Evolutionary conservation across 208 protist species (phyloP).

Genomic region (Balamuthia mandrillaris): DNA sequence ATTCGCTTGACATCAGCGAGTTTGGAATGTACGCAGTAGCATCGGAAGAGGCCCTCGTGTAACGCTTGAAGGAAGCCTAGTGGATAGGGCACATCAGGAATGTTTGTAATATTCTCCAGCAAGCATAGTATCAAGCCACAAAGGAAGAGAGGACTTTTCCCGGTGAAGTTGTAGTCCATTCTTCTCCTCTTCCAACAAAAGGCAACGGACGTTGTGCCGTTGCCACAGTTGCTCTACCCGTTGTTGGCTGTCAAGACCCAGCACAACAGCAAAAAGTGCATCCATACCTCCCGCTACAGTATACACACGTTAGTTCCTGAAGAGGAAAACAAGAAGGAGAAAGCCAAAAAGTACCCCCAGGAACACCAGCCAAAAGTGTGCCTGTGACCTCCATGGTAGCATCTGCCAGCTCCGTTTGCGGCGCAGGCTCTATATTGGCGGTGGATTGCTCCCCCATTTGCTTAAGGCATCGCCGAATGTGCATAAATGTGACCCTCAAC

Average conservation of each 20-base stretch:
- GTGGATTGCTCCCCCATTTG: slow-evolving; percentile 76
- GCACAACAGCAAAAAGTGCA: background rate
- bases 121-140: no score
- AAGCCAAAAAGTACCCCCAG: slow-evolving; percentile 61
- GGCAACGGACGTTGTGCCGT: background rate
- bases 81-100: no score
- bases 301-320: background rate
- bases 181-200: slow-evolving; percentile 5
- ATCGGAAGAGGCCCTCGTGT: no score
- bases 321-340: background rate
- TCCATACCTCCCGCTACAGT: background rate
- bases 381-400: slow-evolving; percentile 78
- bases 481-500: background rate
- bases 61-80: no score
- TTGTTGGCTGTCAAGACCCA: background rate
- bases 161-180: no score
- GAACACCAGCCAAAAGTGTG: slow-evolving; percentile 85
- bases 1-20: no score
- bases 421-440: slow-evolving; percentile 81
- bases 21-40: no score
- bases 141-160: no score
- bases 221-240: background rate
- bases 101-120: no score
- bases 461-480: slow-evolving; percentile 46
- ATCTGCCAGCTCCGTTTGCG: slow-evolving; percentile 79